Evolutionary conservation across 257 asterid species (phyloP), one percentile per base, ranked within the genome.

Genomic region (Forsythia suspensa): DNA sequence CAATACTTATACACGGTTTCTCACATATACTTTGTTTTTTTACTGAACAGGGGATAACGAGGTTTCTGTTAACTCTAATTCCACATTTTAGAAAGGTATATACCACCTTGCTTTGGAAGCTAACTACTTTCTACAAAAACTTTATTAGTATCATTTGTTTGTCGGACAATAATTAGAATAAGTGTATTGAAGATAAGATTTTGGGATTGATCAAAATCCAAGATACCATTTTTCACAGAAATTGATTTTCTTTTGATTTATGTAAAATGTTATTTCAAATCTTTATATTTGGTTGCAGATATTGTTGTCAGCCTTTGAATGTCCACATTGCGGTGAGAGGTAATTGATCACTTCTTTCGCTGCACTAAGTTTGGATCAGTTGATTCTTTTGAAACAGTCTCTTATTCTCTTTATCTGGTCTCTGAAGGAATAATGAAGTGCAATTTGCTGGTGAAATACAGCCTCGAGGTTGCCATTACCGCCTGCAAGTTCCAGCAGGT

Each of bases 321-420:
- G 99, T 83, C 88, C 96, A 8, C 99, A 96, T 87, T 96, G 99
- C 79, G 87, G 90, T 81, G 99, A 96, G 85, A 96, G 98, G 99
- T 96, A 90, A 67, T 55, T 77, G 18, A 8, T 34, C 57, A 48
- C 80, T 80, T 77, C 76, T 69, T 74, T 66, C 72, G 74, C 43
- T 12, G 24, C 55, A 15, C 36, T 52, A 18, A 12, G 57, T 67
- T 61, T 41, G 29, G 37, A 12, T 76, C 55, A 41, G 76, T 70
- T 67, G 8, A 39, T 72, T 24, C 8, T 65, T 41, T 41, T 37
- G 67, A 39, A 41, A 51, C 24, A 42, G 39, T 70, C 55, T 78
- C 85, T 86, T 81, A 79, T 73, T 41, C 70, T 52, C 52, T 74
- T 63, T 73, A 65, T 81, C 72, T 77, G 77, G 24, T 65, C 20